These are phyloP conservation scores for Agarophyton chilense DNA, from an alignment of 23 red algal species.

Conservation along the genomic window DNA sequence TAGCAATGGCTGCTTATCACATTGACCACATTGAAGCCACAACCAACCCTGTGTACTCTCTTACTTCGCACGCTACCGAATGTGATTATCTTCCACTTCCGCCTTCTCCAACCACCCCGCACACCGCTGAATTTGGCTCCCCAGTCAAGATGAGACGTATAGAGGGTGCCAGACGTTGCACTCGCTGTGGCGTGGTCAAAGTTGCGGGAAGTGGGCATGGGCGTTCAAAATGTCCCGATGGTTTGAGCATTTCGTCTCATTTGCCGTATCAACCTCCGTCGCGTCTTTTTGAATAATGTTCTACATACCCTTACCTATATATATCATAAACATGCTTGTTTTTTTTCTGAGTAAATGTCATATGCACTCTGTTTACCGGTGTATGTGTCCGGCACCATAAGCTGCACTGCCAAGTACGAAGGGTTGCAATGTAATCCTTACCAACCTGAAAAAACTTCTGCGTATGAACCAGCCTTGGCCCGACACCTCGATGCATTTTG, in stretches of 20 bases:
- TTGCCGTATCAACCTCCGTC: constrained; percentile 32
- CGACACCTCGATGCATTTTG: too few species aligned
- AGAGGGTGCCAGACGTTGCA: constrained; percentile 64
- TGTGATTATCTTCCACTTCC: not conserved
- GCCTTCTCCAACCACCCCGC: constrained; percentile 1
- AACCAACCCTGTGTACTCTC: not conserved
- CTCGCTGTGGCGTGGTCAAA: constrained; percentile 57
- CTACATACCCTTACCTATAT: too few species aligned
- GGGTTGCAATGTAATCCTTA: too few species aligned
- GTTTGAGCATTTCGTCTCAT: constrained; percentile 31
- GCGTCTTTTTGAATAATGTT: too few species aligned
- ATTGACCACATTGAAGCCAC: not conserved
- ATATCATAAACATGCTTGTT: too few species aligned
- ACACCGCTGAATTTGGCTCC: constrained; percentile 39
- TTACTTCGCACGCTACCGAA: not conserved
- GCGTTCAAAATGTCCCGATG: constrained; percentile 62
- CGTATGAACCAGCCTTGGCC: too few species aligned
- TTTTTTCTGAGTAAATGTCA: too few species aligned
- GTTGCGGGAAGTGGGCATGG: constrained; percentile 70
- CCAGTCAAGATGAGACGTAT: constrained; percentile 15
- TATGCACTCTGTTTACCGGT: too few species aligned
- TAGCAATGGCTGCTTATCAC: constrained; percentile 1
- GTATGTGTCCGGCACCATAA: too few species aligned
- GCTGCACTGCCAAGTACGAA: too few species aligned
- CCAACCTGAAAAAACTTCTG: too few species aligned